Percentiles rank a stretch among this genome's conserved stretches.
Conservation (phyloP, 1,139 yeast genomes). For the Hanseniaspora uvarum region DNA sequence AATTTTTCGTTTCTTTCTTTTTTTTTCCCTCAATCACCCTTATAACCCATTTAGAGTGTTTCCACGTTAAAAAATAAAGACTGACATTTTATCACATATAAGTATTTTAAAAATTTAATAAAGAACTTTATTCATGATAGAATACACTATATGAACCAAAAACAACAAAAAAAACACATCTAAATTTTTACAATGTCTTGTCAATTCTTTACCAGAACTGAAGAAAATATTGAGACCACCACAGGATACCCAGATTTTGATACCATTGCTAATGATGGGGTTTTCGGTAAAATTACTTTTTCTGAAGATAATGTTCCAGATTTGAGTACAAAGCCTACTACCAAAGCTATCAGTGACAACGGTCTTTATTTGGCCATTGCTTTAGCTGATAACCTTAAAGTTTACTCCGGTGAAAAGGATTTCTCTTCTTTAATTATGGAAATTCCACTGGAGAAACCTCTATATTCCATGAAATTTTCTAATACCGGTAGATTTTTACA, state of each 20-base stretch:
- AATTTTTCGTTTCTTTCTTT: not conserved
- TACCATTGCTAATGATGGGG: conserved; percentile 4
- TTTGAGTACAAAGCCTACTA: conserved; percentile 36
- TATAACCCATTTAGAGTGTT: not conserved
- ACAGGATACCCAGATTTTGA: conserved; percentile 33
- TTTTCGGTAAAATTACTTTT: conserved; percentile 16
- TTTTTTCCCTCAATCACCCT: no score
- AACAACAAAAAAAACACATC: not conserved
- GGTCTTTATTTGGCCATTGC: conserved; percentile 52
- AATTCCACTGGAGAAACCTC: conserved; percentile 39
- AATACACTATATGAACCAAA: no score
- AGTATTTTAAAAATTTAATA: no score
- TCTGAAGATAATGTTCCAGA: conserved; percentile 25
- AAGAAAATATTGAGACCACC: conserved; percentile 31
- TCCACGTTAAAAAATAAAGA: no score
- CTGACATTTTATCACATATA: no score
- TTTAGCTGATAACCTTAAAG: conserved; percentile 45
- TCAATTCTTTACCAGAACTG: conserved; percentile 30
- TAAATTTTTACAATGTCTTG: conserved; percentile 26
- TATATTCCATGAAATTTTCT: conserved; percentile 74
- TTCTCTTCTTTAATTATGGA: conserved; percentile 37
- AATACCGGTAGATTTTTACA: conserved; percentile 78
- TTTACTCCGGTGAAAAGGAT: conserved; percentile 44
- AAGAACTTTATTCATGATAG: no score
- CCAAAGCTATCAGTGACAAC: conserved; percentile 33